Percentiles rank a stretch among this genome's conserved stretches.
Conservation (phyloP, 2,329 filamentous ascomycete genomes). For the Harringtonia lauricola region DNA sequence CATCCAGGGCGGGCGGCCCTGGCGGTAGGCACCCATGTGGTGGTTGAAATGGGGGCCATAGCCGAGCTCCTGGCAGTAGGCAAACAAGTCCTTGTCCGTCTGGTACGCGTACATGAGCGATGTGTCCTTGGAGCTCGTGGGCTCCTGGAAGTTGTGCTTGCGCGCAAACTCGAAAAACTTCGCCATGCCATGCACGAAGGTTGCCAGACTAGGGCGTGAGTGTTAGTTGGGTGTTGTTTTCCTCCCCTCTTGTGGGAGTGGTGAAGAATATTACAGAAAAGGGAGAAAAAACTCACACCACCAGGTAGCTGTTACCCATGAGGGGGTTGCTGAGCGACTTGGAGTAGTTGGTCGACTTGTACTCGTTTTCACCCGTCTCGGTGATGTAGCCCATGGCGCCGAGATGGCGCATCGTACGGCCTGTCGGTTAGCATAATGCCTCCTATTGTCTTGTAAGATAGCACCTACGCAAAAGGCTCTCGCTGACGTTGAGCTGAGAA, state of each 20-base stretch:
- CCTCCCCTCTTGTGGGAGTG: too few relatives aligned
- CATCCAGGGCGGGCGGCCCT: slow-evolving; percentile 19
- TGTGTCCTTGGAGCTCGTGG: slow-evolving; percentile 16
- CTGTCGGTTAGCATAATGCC: neutral
- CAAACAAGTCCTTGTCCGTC: slow-evolving; percentile 23
- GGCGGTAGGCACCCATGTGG: slow-evolving; percentile 23
- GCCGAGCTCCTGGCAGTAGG: slow-evolving; percentile 17
- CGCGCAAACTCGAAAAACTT: slow-evolving; percentile 16
- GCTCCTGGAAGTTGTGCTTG: slow-evolving; percentile 17
- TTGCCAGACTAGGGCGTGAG: too few relatives aligned
- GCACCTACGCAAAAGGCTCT: slow-evolving; percentile 16
- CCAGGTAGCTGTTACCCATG: slow-evolving; percentile 23
- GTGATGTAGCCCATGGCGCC: slow-evolving; percentile 27
- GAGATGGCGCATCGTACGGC: slow-evolving; percentile 25
- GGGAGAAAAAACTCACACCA: too few relatives aligned
- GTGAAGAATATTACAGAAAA: too few relatives aligned
- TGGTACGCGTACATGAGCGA: slow-evolving; percentile 21
- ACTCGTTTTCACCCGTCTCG: slow-evolving; percentile 23
- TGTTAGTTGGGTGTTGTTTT: too few relatives aligned
- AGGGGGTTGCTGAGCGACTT: slow-evolving; percentile 21
- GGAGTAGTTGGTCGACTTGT: slow-evolving; percentile 26
- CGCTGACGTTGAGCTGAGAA: slow-evolving; percentile 23
- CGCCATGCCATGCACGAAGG: too few relatives aligned
- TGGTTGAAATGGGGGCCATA: slow-evolving; percentile 24
- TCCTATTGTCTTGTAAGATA: too few relatives aligned